Evolutionary conservation across 306 rosid genomes (phyloP).

Genomic region (Purshia tridentata): DNA sequence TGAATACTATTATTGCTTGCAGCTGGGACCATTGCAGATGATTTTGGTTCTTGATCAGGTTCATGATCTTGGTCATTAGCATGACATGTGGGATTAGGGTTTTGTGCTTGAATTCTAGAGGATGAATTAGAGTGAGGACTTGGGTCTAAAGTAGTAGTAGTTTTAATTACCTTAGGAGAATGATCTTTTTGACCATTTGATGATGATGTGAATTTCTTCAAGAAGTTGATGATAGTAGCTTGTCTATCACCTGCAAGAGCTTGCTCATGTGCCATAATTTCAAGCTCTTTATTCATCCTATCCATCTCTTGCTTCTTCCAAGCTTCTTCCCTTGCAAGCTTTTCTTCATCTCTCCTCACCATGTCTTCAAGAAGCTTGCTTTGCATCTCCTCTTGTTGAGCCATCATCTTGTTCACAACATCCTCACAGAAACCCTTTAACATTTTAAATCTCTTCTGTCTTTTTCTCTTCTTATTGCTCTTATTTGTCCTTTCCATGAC

Average conservation of each 20-base stretch:
- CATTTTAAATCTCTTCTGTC: constrained; percentile 50
- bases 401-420: constrained; percentile 67
- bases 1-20: constrained; percentile 8
- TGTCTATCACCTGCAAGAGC: constrained; percentile 65
- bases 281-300: constrained; percentile 73
- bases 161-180: too few species aligned
- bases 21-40: constrained; percentile 18
- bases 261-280: constrained; percentile 64
- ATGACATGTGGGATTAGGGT: constrained; percentile 34
- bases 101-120: constrained; percentile 19
- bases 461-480: constrained; percentile 50
- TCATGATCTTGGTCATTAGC: not conserved
- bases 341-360: constrained; percentile 69
- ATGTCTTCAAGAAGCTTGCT: constrained; percentile 64
- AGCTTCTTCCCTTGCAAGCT: constrained; percentile 61
- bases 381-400: constrained; percentile 77
- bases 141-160: not conserved
- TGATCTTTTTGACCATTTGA: too few species aligned
- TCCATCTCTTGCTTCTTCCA: constrained; percentile 81
- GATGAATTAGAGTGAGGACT: not conserved
- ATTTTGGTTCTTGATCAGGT: constrained; percentile 8
- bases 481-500: constrained; percentile 23
- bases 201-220: constrained; percentile 52
- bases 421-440: constrained; percentile 67
- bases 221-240: constrained; percentile 53